Conservation (phyloP, 768 basidiomycete genomes). For the Serendipita sp. region DNA sequence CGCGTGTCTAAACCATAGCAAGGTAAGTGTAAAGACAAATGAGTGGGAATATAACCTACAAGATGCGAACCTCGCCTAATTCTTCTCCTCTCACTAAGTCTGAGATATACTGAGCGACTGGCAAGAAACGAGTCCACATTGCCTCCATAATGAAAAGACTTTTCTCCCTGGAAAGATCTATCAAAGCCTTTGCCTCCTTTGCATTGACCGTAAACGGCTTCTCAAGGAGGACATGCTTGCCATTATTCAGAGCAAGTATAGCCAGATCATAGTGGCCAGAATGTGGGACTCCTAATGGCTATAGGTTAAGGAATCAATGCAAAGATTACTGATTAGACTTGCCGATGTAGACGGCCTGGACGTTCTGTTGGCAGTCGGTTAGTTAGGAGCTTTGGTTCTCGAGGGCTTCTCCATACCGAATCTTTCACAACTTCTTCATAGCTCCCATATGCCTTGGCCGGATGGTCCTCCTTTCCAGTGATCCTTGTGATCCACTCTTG, state of each 20-base stretch:
- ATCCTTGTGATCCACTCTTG: slow-evolving; percentile 44
- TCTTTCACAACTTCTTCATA: slow-evolving; percentile 64
- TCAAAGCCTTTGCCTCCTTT: slow-evolving; percentile 56
- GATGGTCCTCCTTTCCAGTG: slow-evolving; percentile 28
- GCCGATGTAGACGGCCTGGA: slow-evolving; percentile 65
- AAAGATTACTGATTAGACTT: neutral
- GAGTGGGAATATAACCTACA: slow-evolving; percentile 16
- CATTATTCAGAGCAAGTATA: slow-evolving; percentile 53
- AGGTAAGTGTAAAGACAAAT: neutral
- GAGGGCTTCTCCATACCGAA: slow-evolving; percentile 26
- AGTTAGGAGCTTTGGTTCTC: neutral
- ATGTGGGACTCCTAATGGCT: slow-evolving; percentile 55
- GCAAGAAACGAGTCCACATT: slow-evolving; percentile 74
- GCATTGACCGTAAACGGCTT: slow-evolving; percentile 72
- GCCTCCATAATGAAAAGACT: slow-evolving; percentile 87
- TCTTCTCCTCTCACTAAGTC: slow-evolving; percentile 40
- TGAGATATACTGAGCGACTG: slow-evolving; percentile 47
- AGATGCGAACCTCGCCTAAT: slow-evolving; percentile 47
- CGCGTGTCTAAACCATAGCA: slow-evolving; percentile 28
- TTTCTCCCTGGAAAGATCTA: slow-evolving; percentile 57
- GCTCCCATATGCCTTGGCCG: slow-evolving; percentile 50
- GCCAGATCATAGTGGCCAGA: slow-evolving; percentile 68
- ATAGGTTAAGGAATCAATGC: neutral
- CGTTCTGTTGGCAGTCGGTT: slow-evolving; percentile 30
- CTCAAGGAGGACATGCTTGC: slow-evolving; percentile 78